A percentile compares a stretch with the other conserved stretches of the same genome.
These are phyloP conservation scores for Tephrocybe sp. DNA, from an alignment of 768 basidiomycete species.

Conservation along the genomic window DNA sequence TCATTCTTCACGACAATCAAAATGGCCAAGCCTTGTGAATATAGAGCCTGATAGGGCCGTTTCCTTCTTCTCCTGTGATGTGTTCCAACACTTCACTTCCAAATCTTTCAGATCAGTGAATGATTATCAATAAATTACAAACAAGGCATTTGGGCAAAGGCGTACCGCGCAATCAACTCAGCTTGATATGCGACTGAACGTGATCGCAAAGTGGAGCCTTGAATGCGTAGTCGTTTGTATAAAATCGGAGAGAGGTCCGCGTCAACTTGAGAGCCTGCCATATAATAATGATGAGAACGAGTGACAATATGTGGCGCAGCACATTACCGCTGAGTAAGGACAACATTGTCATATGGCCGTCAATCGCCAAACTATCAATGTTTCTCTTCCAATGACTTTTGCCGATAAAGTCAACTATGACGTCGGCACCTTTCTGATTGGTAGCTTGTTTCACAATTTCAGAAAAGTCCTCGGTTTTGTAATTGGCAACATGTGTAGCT, in stretches of 20 bases:
- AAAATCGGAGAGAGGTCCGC: constrained; percentile 67
- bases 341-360: constrained; percentile 74
- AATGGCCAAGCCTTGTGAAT: constrained; percentile 63
- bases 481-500: constrained; percentile 78
- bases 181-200: constrained; percentile 75
- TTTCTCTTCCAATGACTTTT: constrained; percentile 73
- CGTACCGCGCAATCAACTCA: constrained; percentile 59
- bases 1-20: neutral
- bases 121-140: neutral
- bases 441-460: constrained; percentile 69
- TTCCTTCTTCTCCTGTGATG: constrained; percentile 55
- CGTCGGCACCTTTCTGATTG: constrained; percentile 68
- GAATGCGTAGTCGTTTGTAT: constrained; percentile 81
- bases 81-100: constrained; percentile 47
- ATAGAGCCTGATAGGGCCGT: constrained; percentile 65
- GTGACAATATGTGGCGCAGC: neutral
- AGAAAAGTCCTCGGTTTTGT: constrained; percentile 81
- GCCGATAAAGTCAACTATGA: constrained; percentile 85
- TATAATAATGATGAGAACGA: neutral
- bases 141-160: neutral
- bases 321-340: constrained; percentile 62
- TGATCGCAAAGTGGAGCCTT: constrained; percentile 84
- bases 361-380: constrained; percentile 62
- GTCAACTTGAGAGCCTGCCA: constrained; percentile 49
- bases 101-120: constrained; percentile 39